Evolutionary conservation across 306 rosid genomes (phyloP), one percentile per base, ranked within the genome.

Genomic region (Casuarina equisetifolia): DNA sequence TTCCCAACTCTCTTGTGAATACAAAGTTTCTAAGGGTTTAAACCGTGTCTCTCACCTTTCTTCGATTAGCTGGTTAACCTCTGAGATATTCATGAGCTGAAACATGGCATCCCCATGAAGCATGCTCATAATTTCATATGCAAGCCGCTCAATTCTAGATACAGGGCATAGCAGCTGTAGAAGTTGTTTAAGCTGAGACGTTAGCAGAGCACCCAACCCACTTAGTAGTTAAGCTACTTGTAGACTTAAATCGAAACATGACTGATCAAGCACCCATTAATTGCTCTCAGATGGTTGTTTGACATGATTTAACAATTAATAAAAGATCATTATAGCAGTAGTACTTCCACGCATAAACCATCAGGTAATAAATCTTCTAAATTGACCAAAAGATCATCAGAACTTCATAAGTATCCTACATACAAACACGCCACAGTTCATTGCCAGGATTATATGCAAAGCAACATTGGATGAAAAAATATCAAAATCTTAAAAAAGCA

Each of bases 241-340:
- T 36, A 58, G 20, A n/a, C 38, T 58, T 4, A 9, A 58, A 20
- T 58, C 12, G 12, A 20, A 58, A 9, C 20, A 57, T 19, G 63
- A 57, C 64, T 38, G 50, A 58, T 69, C 59, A 70, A 76, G 20
- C 49, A 46, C 40, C 54, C 42, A 75, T 58, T 19, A 16, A 75
- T 11, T 67, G 12, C 49, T 32, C 10, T 43, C 53, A 69, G 48
- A 66, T 40, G 20, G 70, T 58, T 58, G 39, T 25, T 3, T 7
- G 45, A 62, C 73, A 76, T 43, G 71, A 8, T 6, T 79, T 76
- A 76, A 76, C 70, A 25, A 55, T 48, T 25, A 76, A 46, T 35
- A 52, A 74, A 78, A 79, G 53, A 38, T 53, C 67, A 48, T 76
- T 75, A 73, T 40, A 5, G 6, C 36, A 46, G 74, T 38, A 46